phyloP scores from a whole-genome alignment of 2,329 filamentous ascomycete genomes.

The Fusarium staphyleae region DNA sequence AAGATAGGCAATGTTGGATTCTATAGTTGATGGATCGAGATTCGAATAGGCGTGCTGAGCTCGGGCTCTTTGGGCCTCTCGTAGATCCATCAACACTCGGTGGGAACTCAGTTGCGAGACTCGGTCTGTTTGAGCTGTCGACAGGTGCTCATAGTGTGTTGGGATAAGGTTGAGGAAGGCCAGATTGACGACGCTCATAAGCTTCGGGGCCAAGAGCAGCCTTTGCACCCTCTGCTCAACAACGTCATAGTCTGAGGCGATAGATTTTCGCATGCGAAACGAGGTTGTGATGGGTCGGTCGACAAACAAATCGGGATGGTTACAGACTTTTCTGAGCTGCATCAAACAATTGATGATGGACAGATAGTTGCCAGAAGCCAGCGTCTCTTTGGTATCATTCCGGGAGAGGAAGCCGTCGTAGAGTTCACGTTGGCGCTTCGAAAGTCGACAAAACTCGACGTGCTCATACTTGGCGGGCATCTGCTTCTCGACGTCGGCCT shows the following conservation, averaged over 20 bases:
- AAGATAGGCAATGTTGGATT: constrained; percentile 74
- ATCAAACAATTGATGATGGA: constrained; percentile 98
- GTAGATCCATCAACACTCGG: constrained; percentile 71
- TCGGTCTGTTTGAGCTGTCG: constrained; percentile 59
- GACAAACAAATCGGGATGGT: constrained; percentile 96
- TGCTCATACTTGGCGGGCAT: constrained; percentile 99
- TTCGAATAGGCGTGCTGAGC: constrained; percentile 62
- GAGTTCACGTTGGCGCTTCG: constrained; percentile 91
- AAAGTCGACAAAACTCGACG: constrained; percentile 92
- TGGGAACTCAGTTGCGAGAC: constrained; percentile 75
- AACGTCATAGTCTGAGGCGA: constrained; percentile 74
- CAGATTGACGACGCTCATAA: constrained; percentile 71
- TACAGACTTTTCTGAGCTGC: constrained; percentile 97
- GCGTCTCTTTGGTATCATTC: constrained; percentile 85
- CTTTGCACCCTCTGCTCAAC: constrained; percentile 75
- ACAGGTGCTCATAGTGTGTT: constrained; percentile 71
- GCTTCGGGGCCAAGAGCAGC: constrained; percentile 66
- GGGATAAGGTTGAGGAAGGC: constrained; percentile 83
- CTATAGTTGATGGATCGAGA: constrained; percentile 71
- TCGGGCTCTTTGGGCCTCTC: constrained; percentile 71
- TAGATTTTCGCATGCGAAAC: constrained; percentile 86
- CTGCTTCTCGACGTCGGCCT: constrained; percentile 97
- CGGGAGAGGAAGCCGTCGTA: constrained; percentile 97
- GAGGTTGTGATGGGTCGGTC: constrained; percentile 97
- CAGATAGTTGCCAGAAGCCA: constrained; percentile 92